A percentile compares a stretch with the other conserved stretches of the same genome.
Conservation (phyloP, 345 rosid species). For the Leavenworthia alabamica region DNA sequence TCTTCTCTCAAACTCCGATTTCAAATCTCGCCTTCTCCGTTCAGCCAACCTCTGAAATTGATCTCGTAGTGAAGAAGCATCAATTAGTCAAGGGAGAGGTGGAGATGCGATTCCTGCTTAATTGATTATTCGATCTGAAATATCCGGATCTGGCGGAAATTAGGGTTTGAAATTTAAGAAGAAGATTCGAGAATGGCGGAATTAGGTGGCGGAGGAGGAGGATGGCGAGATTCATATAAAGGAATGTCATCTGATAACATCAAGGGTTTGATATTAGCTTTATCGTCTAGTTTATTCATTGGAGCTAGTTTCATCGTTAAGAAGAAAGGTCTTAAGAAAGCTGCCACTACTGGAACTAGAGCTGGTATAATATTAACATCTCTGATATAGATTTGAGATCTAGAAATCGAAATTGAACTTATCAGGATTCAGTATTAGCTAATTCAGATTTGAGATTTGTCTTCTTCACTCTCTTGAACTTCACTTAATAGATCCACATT, state of each 20-base stretch:
- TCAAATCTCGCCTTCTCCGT: too few species aligned
- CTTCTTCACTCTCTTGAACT: too few species aligned
- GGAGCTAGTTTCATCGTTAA: slow-evolving; percentile 87
- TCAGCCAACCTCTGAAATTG: not conserved
- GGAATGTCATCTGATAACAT: slow-evolving; percentile 82
- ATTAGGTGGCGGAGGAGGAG: slow-evolving; percentile 22
- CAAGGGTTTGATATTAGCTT: slow-evolving; percentile 74
- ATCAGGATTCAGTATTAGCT: too few species aligned
- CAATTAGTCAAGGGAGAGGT: too few species aligned
- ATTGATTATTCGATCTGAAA: not conserved
- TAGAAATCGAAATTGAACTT: too few species aligned
- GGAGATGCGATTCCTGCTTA: too few species aligned
- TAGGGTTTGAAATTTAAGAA: slow-evolving; percentile 5
- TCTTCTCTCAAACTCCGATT: too few species aligned
- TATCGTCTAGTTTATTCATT: slow-evolving; percentile 76
- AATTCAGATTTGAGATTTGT: not conserved
- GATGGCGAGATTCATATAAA: slow-evolving; percentile 45
- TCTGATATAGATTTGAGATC: too few species aligned
- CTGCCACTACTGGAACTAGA: slow-evolving; percentile 58
- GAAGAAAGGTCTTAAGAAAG: slow-evolving; percentile 82
- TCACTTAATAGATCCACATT: too few species aligned
- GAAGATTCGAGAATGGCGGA: slow-evolving; percentile 17
- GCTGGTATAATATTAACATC: too few species aligned
- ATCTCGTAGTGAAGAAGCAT: not conserved
- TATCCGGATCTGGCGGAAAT: slow-evolving; percentile 18